Base-by-base conservation (phyloP, 208 protist genomes). In the Trypanosoma brucei region DNA sequence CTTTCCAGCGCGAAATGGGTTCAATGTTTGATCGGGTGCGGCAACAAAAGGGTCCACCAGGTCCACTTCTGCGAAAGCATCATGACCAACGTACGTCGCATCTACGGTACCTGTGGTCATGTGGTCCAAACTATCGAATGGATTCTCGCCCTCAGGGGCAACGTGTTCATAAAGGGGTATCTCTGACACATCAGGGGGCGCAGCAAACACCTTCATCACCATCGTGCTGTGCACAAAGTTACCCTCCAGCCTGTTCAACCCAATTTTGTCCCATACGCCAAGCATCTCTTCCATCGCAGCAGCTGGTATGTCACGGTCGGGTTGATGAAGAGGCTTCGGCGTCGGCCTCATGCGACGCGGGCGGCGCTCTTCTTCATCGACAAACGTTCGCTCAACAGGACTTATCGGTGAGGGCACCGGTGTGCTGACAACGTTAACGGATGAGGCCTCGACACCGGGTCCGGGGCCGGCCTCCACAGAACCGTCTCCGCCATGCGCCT, bases 141-240 rank as follows among this genome's bases (percentile, higher is more conserved):
- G 81, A 55, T 85, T 88, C 39, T 79, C 69, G 3, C 77, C 82
- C 40, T 86, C 60, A 4, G 75, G 72, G 50, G 49, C 69, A 22
- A 86, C 42, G 34, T 60, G 49, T 14, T 78, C 78, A 57, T 89
- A 89, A 51, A 82, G 65, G 2, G 70, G 67, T 59, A 81, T 75
- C 8, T 61, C 65, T 39, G 72, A 56, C 36, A 71, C 77, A 6
- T 76, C 72, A 11, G 79, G 75, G 30, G 59, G 75, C 7, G 81
- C 86, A 3, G 90, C 90, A 65, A 88, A 91, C 22, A 95, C 86
- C 34, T 84, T 88, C 76, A 93, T 81, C 38, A 95, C 73, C 90
- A 93, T 93, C 9, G 78, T 91, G 61, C 90, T 95, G 73, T 93
- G 90, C 55, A 93, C 68, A 75, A 95, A 95, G 14, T 75, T 66